Conservation (phyloP, 805 yeast genomes). For the Vanderwaltozyma polyspora region DNA sequence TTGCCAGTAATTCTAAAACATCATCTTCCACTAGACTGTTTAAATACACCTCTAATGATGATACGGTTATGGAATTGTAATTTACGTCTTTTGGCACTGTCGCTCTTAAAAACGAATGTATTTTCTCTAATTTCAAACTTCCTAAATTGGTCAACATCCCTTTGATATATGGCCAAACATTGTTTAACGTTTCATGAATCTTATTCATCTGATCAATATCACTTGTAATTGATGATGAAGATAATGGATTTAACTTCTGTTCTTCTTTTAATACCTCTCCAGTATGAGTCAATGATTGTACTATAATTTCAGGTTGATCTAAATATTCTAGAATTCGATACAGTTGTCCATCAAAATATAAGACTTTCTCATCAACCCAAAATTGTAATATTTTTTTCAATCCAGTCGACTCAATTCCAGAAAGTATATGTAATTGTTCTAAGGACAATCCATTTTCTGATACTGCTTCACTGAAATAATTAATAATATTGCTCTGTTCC, state of each 20-base stretch:
- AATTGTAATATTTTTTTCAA: slow-evolving; percentile 35
- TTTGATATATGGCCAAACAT: slow-evolving; percentile 37
- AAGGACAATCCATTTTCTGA: slow-evolving; percentile 17
- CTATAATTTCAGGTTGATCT: not conserved
- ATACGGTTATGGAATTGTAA: slow-evolving; percentile 6
- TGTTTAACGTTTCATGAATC: slow-evolving; percentile 1
- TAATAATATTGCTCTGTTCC: slow-evolving; percentile 29
- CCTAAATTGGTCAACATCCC: slow-evolving; percentile 53
- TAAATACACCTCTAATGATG: slow-evolving; percentile 9
- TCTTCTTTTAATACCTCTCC: no score
- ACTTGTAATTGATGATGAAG: no score
- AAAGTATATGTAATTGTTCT: slow-evolving; percentile 22
- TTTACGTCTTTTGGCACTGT: slow-evolving; percentile 42
- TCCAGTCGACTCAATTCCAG: slow-evolving; percentile 34
- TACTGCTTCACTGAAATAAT: not conserved
- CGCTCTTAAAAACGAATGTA: slow-evolving; percentile 43
- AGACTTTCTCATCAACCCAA: slow-evolving; percentile 55
- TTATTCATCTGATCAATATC: no score
- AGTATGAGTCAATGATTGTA: not conserved
- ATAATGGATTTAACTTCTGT: no score
- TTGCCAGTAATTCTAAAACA: slow-evolving; percentile 6
- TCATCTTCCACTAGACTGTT: slow-evolving; percentile 12
- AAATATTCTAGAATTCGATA: slow-evolving; percentile 1
- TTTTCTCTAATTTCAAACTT: slow-evolving; percentile 34
- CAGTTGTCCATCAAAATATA: slow-evolving; percentile 18